These are phyloP conservation scores for Stachybotrys echinatus DNA, from an alignment of 2,329 filamentous ascomycete species.

Conservation along the genomic window DNA sequence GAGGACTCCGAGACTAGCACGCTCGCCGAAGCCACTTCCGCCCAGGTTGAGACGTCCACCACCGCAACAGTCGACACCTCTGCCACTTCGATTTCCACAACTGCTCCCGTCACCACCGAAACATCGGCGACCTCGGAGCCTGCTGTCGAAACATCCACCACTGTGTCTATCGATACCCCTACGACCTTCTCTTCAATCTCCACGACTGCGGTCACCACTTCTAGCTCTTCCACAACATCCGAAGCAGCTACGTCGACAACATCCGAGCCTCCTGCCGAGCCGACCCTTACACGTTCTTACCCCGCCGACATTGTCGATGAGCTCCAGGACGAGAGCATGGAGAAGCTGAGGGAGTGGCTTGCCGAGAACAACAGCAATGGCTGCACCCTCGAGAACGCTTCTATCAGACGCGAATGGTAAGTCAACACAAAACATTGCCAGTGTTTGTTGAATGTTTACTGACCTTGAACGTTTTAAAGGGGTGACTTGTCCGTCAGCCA, in stretches of 20 bases:
- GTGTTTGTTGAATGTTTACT: not conserved
- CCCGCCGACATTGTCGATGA: constrained; percentile 10
- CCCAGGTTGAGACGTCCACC: not conserved
- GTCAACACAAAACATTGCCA: not conserved
- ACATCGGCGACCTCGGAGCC: not conserved
- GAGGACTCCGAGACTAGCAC: not conserved
- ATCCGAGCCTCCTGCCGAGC: not conserved
- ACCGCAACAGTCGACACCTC: not conserved
- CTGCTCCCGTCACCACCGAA: not conserved
- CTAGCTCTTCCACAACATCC: not conserved
- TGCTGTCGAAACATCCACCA: not conserved
- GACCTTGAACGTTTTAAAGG: not conserved
- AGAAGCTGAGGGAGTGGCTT: constrained; percentile 7
- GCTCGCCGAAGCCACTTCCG: not conserved
- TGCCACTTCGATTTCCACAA: not conserved
- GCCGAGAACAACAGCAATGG: constrained; percentile 4
- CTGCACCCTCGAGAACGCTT: constrained; percentile 10
- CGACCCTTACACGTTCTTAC: constrained; percentile 3
- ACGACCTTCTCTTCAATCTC: not conserved
- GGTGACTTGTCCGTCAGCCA: not conserved
- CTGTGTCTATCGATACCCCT: no score
- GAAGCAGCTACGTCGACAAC: not conserved
- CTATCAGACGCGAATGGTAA: constrained; percentile 1
- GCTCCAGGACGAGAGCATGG: constrained; percentile 7
- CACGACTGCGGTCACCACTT: not conserved